A percentile compares a stretch with the other conserved stretches of the same genome.
Conservation (phyloP, 164 flowering plant genomes). For the Houttuynia cordata region DNA sequence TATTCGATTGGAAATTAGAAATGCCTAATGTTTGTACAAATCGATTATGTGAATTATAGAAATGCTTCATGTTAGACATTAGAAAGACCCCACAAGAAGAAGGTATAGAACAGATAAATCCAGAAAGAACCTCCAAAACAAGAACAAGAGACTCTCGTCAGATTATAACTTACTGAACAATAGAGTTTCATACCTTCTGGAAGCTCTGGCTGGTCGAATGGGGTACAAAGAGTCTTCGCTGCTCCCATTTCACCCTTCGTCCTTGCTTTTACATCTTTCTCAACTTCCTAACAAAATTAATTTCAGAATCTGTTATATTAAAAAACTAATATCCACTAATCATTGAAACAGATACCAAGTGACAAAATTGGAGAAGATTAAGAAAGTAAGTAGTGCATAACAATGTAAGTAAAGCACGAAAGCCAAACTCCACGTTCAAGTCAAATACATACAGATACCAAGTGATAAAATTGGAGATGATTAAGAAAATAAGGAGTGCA, state of each 20-base stretch:
- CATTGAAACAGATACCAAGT: background rate
- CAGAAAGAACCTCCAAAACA: background rate
- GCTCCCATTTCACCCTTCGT: slow-evolving; percentile 91
- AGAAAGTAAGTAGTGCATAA: no score
- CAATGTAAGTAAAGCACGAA: no score
- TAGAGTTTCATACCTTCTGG: slow-evolving; percentile 47
- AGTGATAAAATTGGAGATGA: background rate
- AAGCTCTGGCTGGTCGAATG: slow-evolving; percentile 79
- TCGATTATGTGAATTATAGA: no score
- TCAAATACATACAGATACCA: background rate
- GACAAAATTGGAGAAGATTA: background rate
- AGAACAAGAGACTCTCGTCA: no score
- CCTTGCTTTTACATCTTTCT: slow-evolving; percentile 68
- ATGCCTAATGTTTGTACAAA: background rate
- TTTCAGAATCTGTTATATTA: no score
- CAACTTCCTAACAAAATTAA: slow-evolving; percentile 47
- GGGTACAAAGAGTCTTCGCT: slow-evolving; percentile 75
- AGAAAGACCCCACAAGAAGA: background rate
- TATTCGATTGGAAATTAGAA: no score
- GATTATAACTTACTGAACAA: background rate
- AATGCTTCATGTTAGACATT: no score
- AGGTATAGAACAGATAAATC: background rate
- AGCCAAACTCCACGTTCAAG: no score
- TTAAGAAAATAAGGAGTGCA: no score
- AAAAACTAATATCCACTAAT: background rate